A percentile compares a stretch with the other conserved stretches of the same genome.
Evolutionary conservation across 495 filamentous ascomycete genomes (phyloP).

Genomic region (Beverwykella pulmonaria): DNA sequence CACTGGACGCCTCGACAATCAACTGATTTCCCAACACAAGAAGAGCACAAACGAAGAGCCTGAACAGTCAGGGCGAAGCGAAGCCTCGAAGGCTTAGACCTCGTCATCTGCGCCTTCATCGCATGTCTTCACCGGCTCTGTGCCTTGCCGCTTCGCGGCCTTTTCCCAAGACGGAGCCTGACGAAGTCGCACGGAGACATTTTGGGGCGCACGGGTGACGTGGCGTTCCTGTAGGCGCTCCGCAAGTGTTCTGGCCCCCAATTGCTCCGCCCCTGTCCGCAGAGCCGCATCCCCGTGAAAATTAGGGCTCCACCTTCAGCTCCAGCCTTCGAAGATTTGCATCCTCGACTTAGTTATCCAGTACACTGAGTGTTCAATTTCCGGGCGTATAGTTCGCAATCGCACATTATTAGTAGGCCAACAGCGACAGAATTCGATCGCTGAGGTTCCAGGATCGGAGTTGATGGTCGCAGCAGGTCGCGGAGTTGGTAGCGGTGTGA

Average conservation of each 20-base stretch:
- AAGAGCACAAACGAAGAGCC: too few relatives aligned
- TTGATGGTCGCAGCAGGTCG: neutral
- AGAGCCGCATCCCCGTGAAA: slow-evolving; percentile 29
- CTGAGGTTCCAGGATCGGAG: neutral
- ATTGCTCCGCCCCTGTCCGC: slow-evolving; percentile 4
- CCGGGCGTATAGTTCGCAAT: neutral
- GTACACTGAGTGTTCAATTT: too few relatives aligned
- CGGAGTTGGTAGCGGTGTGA: neutral
- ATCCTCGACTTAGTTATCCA: neutral
- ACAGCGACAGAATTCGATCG: neutral
- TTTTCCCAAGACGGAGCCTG: neutral
- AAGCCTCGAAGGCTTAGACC: too few relatives aligned
- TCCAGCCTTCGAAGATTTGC: neutral
- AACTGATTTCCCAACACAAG: too few relatives aligned
- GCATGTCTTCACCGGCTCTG: neutral
- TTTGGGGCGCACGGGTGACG: slow-evolving; percentile 27
- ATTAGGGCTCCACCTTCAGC: neutral
- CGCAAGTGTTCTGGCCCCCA: slow-evolving; percentile 15
- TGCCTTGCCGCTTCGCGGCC: neutral
- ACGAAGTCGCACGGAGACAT: neutral
- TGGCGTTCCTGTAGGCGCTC: slow-evolving; percentile 4
- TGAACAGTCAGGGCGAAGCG: too few relatives aligned
- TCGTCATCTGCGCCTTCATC: neutral
- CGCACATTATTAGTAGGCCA: neutral
- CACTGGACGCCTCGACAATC: too few relatives aligned